Conservation (phyloP, 805 yeast species). For the Metschnikowia shivogae region DNA sequence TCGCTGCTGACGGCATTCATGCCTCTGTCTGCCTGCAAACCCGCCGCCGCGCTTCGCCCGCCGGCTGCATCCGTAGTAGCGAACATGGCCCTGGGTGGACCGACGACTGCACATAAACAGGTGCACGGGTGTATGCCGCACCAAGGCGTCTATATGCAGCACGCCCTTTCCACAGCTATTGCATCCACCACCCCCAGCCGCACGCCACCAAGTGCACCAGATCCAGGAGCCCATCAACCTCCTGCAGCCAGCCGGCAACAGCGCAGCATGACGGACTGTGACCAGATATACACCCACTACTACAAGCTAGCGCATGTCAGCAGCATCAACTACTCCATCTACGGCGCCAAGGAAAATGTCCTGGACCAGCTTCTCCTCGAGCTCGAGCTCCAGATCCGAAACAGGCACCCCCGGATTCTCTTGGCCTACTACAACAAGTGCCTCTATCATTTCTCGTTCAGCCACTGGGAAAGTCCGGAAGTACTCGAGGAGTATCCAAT, state of each 20-base stretch:
- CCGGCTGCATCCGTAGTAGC: too few species aligned
- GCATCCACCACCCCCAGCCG: background rate
- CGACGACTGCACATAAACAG: too few species aligned
- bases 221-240: background rate
- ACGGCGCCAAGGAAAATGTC: slow-evolving; percentile 21
- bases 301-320: slow-evolving; percentile 37
- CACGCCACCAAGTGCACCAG: background rate
- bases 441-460: slow-evolving; percentile 33
- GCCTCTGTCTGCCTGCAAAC: too few species aligned
- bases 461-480: slow-evolving; percentile 17
- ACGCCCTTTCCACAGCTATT: too few species aligned
- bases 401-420: slow-evolving; percentile 34
- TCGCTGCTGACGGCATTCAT: too few species aligned
- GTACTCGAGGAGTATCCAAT: background rate
- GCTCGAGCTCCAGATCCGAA: slow-evolving; percentile 35
- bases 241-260: too few species aligned
- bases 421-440: slow-evolving; percentile 40
- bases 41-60: too few species aligned
- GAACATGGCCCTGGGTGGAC: too few species aligned
- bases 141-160: too few species aligned
- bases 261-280: background rate
- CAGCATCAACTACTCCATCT: slow-evolving; percentile 28
- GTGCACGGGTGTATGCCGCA: too few species aligned
- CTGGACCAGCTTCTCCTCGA: slow-evolving; percentile 39
- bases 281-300: slow-evolving; percentile 32